Conservation (phyloP, 768 basidiomycete species). For the Glaciozyma martinii region DNA sequence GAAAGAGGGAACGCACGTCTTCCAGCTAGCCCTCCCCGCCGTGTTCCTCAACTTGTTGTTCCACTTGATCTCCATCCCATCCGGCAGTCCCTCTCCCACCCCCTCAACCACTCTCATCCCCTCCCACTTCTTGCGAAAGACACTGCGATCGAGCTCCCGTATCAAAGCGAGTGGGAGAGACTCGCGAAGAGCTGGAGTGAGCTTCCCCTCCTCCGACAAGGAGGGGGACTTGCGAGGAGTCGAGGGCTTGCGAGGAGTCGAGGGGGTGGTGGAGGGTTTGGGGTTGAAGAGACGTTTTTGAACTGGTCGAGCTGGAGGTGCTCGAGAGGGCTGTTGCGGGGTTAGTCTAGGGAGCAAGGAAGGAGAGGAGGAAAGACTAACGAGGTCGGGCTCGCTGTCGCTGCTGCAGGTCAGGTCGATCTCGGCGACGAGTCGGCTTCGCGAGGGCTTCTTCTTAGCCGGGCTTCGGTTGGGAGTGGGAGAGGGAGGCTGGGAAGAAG, state of each 20-base stretch:
- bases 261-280: background rate
- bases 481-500: background rate
- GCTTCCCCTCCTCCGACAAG: background rate
- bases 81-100: conserved; percentile 29
- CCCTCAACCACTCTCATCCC: background rate
- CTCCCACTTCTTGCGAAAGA: conserved; percentile 22
- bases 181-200: conserved; percentile 13
- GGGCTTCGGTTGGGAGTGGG: background rate
- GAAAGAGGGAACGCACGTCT: conserved; percentile 27
- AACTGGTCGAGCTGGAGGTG: background rate
- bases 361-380: background rate
- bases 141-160: conserved; percentile 19
- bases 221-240: background rate
- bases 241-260: background rate
- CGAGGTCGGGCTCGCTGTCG: background rate
- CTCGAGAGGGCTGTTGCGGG: background rate
- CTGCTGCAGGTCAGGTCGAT: conserved; percentile 21
- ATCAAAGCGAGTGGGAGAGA: conserved; percentile 15
- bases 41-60: conserved; percentile 41
- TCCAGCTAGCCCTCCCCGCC: conserved; percentile 40
- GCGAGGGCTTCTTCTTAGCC: background rate
- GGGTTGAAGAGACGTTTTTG: background rate
- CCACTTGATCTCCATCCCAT: conserved; percentile 38
- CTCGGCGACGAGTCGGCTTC: background rate
- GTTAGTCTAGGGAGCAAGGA: background rate